A percentile compares a stretch with the other conserved stretches of the same genome.
Evolutionary conservation across 2,329 filamentous ascomycete genomes (phyloP).

Genomic region (Diaporthe sp.): DNA sequence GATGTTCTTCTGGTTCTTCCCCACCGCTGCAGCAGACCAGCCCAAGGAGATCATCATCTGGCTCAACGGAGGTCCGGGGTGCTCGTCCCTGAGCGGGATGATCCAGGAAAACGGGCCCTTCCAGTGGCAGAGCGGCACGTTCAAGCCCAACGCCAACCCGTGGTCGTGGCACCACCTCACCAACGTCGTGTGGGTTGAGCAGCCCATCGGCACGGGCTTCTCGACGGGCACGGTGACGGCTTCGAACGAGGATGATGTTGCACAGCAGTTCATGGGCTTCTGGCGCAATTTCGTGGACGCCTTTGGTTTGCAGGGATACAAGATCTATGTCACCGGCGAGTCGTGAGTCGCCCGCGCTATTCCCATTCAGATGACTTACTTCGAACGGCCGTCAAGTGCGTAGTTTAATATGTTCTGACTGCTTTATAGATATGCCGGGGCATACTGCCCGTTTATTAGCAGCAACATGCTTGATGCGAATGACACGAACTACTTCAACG

Average conservation of each 20-base stretch:
- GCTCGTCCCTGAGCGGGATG: conserved; percentile 72
- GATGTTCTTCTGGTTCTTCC: conserved; percentile 75
- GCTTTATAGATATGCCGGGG: conserved; percentile 53
- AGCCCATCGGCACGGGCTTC: conserved; percentile 75
- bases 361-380: not conserved
- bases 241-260: conserved; percentile 73
- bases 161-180: conserved; percentile 80
- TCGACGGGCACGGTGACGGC: conserved; percentile 73
- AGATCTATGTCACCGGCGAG: conserved; percentile 79
- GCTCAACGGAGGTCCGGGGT: conserved; percentile 66
- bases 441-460: conserved; percentile 76
- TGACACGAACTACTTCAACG: conserved; percentile 73
- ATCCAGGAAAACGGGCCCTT: conserved; percentile 82
- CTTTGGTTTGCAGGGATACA: conserved; percentile 72
- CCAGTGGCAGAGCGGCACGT: conserved; percentile 75
- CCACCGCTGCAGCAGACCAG: conserved; percentile 60
- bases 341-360: conserved; percentile 57
- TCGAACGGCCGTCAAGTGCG: accelerated
- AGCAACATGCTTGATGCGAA: conserved; percentile 77
- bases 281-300: conserved; percentile 80
- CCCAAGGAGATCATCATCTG: conserved; percentile 70
- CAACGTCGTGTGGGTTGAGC: conserved; percentile 80
- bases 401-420: not conserved
- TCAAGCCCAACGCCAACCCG: conserved; percentile 70
- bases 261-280: conserved; percentile 78